Base-by-base conservation (phyloP, 2,329 filamentous ascomycete genomes). In the Davidsoniella virescens region DNA sequence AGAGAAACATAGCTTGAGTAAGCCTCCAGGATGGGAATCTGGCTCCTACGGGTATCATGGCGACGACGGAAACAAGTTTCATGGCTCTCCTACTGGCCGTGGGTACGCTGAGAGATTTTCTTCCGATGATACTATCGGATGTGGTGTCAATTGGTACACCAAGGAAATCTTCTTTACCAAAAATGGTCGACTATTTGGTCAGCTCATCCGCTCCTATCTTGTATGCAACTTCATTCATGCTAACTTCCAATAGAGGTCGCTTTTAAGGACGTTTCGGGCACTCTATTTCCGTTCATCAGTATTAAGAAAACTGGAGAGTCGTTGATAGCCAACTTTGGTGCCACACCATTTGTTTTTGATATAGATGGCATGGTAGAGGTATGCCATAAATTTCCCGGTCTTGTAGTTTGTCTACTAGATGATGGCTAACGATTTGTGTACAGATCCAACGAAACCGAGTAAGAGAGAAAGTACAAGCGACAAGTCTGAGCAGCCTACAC, bases 341-440 rank as follows among this genome's bases (percentile, higher is more conserved):
- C 44, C 20, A 7, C 37, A 8, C 40, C 20, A 5, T 52, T 52
- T 26, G 73, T 86, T 42, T 98, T 83, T 65, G 85, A 95, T 62
- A 96, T 98, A 57, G 86, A 95, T 63, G 75, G 76, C 53, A 76
- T 92, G 72, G 82, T 94, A 68, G 75, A 74, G 69, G 84, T 84
- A 72, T 59, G 74, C 58, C 17, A 12, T n/a, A 9, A 6, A 4
- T 29, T 23, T n/a, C 5, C 29, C 9, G 10, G 9, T 29, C 16
- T 16, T 44, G 2, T 44, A 10, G 12, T 36, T 2, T 44, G 10
- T 29, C 2, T 29, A 3, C 26, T 12, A 5, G 26, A 29, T 29
- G 2, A 3, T 29, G 10, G 10, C 26, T 9, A 29, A 29, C 10
- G 3, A 3, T 29, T 9, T 29, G 7, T 29, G 3, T 5, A 8